Conservation (phyloP, 345 rosid species). For the Corchorus olitorius region DNA sequence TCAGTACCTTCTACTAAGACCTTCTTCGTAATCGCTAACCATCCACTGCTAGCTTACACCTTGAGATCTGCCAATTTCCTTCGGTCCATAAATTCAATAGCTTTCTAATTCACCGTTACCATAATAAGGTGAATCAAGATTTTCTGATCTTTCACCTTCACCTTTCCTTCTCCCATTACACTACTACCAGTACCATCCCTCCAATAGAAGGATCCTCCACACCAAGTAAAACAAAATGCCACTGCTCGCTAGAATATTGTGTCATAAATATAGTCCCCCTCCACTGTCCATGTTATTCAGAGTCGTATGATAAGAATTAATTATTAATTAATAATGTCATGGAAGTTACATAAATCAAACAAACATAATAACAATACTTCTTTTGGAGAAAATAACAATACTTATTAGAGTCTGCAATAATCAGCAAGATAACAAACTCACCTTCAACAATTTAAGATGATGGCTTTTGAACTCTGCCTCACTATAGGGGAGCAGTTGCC, state of each 20-base stretch:
- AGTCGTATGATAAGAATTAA: neutral
- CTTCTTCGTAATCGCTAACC: neutral
- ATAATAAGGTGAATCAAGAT: neutral
- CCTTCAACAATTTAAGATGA: conserved; percentile 76
- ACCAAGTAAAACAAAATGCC: neutral
- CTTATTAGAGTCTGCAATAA: neutral
- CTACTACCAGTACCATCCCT: neutral
- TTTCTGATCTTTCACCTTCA: neutral
- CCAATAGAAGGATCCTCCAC: neutral
- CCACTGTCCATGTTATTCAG: neutral
- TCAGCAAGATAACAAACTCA: conserved; percentile 43
- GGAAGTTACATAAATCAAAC: conserved; percentile 6
- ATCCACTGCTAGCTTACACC: neutral
- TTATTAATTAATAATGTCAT: neutral
- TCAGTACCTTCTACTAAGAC: neutral
- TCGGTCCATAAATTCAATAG: neutral
- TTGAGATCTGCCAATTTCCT: neutral
- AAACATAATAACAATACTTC: neutral
- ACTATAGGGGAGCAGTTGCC: conserved; percentile 89
- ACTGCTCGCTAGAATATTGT: neutral
- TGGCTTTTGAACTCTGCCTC: conserved; percentile 78
- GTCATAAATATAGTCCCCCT: neutral
- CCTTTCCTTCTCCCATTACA: neutral
- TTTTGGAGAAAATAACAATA: neutral
- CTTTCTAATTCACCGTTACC: neutral